Evolutionary conservation across 176 grass and related monocot species (phyloP), one percentile per base, ranked within the genome.

Genomic region (Phyllostachys edulis): DNA sequence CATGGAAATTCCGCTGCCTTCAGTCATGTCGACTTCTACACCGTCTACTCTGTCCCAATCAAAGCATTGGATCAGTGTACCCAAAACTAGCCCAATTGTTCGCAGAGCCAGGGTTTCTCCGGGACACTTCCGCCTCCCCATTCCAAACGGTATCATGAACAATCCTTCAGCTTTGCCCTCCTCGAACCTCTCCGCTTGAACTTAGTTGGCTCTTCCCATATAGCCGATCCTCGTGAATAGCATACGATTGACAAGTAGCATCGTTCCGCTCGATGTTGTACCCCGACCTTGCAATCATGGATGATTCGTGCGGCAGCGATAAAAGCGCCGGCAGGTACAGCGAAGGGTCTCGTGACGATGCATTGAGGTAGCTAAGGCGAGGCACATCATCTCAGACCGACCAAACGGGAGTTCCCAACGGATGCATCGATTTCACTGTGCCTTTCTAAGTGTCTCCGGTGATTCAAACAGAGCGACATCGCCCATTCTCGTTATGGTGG

Each of bases 331-430:
- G 74, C 82, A 0, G 91, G 85, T 92, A 92, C 0, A 97, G 0
- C 94, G 91, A 17, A 97, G 71, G 0, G 87, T 92, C 82, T 97
- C 94, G 37, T 84, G 75, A 97, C 49, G 79, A 94, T 71, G 84
- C 87, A 80, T 52, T 79, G 55, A 95, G 87, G 76, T 91, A 94
- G 21, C 71, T 15, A 6, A 98, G 89, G 5, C 42, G 32, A 0
- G 90, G 39, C 57, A 94, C 11, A 69, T 98, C 95, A 9, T 79
- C 86, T 5, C n/a, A 85, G 71, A 3, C 54, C 1, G 11, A 92
- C 18, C 68, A 92, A 70, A 7, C 89, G 90, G 9, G 73, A 85
- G 34, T 1, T 75, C 5, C 92, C 88, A 0, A 94, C 61, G 5
- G 23, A 36, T 0, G 38, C 65, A 45, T 94, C 89, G 5, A 97